Evolutionary conservation across 495 filamentous ascomycete species (phyloP), one percentile per base, ranked within the genome.

Genomic region (Podospora fimiseda): DNA sequence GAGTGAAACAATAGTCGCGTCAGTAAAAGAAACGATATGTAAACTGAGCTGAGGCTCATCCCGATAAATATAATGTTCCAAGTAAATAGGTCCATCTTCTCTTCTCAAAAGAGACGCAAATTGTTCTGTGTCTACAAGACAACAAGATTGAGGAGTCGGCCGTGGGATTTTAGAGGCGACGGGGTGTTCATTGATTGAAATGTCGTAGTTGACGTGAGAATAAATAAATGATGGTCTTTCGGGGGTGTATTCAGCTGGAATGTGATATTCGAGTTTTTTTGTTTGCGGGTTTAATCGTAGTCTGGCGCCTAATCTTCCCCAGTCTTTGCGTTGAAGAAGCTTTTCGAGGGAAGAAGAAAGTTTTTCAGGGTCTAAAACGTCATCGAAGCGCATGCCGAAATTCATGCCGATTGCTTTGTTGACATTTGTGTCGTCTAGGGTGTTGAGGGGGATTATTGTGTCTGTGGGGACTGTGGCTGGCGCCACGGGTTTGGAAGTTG

Each of bases 251-350:
- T 57, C 8, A 4, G 37, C 36, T 0, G 74, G 74, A 18, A 77
- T 67, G 55, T 77, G 74, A 48, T 72, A 72, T 50, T 74, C 73
- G 1, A 73, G 59, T 18, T 63, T 66, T 72, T n/a, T 14, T 14
- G 39, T 16, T 40, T 45, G 36, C 33, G 39, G 56, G 53, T 61
- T 63, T 15, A 55, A 60, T 37, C 67, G 52, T 14, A 76, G 43
- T 9, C 74, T 62, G 18, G 66, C 72, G 1, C 74, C 74, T 7
- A 76, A 57, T 46, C 70, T 64, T 33, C 64, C 51, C 74, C 74
- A 76, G 16, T 65, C 66, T 37, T 65, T 66, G 15, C 61, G 48
- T 27, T 62, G 47, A 44, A 70, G 50, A 22, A 76, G 49, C 0
- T 50, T 48, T n/a, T 67, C 61, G 1, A 77, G 59, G 1, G 69